phyloP scores from a whole-genome alignment of 2,329 filamentous ascomycete genomes.

The Penicillium brevicompactum region DNA sequence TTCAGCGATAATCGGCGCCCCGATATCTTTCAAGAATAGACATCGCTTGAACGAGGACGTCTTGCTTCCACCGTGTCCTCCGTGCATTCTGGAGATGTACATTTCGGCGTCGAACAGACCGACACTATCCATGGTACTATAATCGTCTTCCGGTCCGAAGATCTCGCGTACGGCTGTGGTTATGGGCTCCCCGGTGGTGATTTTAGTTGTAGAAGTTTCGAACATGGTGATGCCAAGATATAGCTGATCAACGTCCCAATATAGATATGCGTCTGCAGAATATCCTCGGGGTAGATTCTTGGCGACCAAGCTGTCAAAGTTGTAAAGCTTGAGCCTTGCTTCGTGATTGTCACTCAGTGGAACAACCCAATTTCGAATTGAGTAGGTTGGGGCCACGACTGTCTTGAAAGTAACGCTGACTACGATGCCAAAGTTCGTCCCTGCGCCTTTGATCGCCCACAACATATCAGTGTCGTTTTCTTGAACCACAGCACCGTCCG shows the following conservation, averaged over 20 bases:
- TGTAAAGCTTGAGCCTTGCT: conserved; percentile 38
- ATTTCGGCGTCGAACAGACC: conserved; percentile 62
- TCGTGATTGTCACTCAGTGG: conserved; percentile 29
- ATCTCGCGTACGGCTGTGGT: conserved; percentile 8
- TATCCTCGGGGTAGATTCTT: conserved; percentile 43
- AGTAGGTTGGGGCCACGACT: conserved; percentile 46
- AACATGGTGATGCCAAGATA: conserved; percentile 57
- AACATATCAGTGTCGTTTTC: conserved; percentile 56
- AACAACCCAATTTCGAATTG: conserved; percentile 45
- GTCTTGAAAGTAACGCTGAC: conserved; percentile 56
- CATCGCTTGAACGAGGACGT: conserved; percentile 68
- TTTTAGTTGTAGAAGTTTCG: conserved; percentile 38
- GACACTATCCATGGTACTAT: conserved; percentile 49
- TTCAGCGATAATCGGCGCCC: conserved; percentile 32
- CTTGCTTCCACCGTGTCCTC: conserved; percentile 60
- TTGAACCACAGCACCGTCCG: conserved; percentile 44
- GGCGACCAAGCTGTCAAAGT: conserved; percentile 40
- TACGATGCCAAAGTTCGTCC: conserved; percentile 62
- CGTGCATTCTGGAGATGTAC: conserved; percentile 63
- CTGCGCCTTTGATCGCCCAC: conserved; percentile 62
- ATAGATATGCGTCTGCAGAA: conserved; percentile 61
- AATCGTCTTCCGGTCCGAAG: conserved; percentile 38
- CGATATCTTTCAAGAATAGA: conserved; percentile 59
- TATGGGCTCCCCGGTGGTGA: not conserved
- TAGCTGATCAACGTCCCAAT: conserved; percentile 49